Percentiles rank a stretch among this genome's conserved stretches.
These are phyloP conservation scores for Lathyrus sativus DNA, from an alignment of 306 rosid species.

Conservation along the genomic window DNA sequence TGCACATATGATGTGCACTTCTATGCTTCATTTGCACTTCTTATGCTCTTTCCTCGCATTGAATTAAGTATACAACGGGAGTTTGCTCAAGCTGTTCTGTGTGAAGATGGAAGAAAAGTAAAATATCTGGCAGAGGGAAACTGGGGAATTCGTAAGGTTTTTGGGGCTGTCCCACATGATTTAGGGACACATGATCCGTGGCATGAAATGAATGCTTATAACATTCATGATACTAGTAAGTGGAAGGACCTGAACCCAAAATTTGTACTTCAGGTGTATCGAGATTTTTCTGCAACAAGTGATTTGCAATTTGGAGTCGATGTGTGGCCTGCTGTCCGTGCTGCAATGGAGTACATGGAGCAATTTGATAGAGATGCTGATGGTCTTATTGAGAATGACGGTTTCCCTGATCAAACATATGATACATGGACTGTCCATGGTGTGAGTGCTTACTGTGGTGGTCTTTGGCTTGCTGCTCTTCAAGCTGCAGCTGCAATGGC, in stretches of 20 bases:
- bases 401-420: conserved; percentile 97
- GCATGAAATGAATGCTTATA: conserved; percentile 95
- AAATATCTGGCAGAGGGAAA: conserved; percentile 94
- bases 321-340: conserved; percentile 98
- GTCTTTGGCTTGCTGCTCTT: conserved; percentile 96
- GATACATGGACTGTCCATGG: conserved; percentile 99
- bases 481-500: conserved; percentile 99
- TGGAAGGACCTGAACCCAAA: conserved; percentile 99
- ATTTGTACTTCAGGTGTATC: conserved; percentile 89
- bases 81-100: conserved; percentile 91
- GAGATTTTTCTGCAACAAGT: conserved; percentile 90
- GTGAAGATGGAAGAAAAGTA: conserved; percentile 92
- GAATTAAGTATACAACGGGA: conserved; percentile 94
- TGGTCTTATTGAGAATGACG: conserved; percentile 92
- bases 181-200: conserved; percentile 98
- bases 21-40: conserved; percentile 98
- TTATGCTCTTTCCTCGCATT: conserved; percentile 88
- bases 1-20: conserved; percentile 98
- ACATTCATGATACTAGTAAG: conserved; percentile 91
- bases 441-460: conserved; percentile 91
- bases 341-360: conserved; percentile 94
- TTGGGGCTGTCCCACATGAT: conserved; percentile 97
- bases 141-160: conserved; percentile 91
- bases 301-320: conserved; percentile 95
- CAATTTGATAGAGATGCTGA: conserved; percentile 89